phyloP scores from a whole-genome alignment of 2,329 filamentous ascomycete genomes.

The Talaromyces sp. region DNA sequence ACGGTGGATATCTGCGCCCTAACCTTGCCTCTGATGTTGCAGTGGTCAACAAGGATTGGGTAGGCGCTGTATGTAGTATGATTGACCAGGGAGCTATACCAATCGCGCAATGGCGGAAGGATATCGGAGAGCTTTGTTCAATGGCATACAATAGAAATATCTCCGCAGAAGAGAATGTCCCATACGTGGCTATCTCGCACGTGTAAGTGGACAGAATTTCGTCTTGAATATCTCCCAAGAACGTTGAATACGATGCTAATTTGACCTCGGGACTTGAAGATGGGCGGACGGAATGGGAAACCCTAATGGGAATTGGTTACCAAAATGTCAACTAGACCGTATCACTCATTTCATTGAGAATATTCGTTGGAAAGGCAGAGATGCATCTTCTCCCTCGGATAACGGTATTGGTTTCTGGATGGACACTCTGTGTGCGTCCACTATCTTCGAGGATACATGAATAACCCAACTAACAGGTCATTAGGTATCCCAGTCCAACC shows the following conservation, averaged over 20 bases:
- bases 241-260: background rate
- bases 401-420: slow-evolving; percentile 18
- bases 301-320: slow-evolving; percentile 15
- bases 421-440: slow-evolving; percentile 18
- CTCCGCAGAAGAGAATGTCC: background rate
- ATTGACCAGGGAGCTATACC: slow-evolving; percentile 12
- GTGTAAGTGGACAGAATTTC: slow-evolving; percentile 12
- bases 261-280: background rate
- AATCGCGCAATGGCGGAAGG: slow-evolving; percentile 15
- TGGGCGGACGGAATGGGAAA: slow-evolving; percentile 23
- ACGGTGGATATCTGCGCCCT: background rate
- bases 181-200: slow-evolving; percentile 20
- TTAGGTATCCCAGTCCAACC: slow-evolving; percentile 11
- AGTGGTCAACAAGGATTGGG: too few relatives aligned
- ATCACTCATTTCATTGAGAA: slow-evolving; percentile 13
- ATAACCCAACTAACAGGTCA: too few relatives aligned
- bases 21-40: too few relatives aligned
- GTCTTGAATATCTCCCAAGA: background rate
- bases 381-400: too few relatives aligned
- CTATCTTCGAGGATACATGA: too few relatives aligned
- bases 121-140: slow-evolving; percentile 1
- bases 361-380: too few relatives aligned
- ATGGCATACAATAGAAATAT: slow-evolving; percentile 2
- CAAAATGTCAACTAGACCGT: slow-evolving; percentile 16
- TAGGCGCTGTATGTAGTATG: background rate